phyloP scores from a whole-genome alignment of 768 basidiomycete genomes.

The Rhodocollybia butyracea region DNA sequence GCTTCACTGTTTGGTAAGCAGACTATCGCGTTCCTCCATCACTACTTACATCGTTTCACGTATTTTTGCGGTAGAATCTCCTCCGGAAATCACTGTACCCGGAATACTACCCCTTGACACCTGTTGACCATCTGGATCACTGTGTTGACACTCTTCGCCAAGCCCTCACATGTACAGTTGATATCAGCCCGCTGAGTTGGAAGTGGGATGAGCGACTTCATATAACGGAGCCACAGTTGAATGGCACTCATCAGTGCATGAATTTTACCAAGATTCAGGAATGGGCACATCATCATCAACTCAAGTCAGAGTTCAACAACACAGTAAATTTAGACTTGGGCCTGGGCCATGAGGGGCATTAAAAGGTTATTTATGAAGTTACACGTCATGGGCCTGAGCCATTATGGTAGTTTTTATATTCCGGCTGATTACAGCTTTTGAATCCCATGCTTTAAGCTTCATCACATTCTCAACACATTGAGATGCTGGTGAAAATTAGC shows the following conservation, averaged over 20 bases:
- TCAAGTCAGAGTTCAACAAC: background rate
- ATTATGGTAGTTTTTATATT: too few relatives aligned
- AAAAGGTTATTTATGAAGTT: too few relatives aligned
- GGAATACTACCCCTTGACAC: constrained; percentile 15
- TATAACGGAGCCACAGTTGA: constrained; percentile 14
- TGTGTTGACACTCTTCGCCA: constrained; percentile 23
- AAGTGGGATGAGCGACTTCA: constrained; percentile 22
- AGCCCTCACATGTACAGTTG: constrained; percentile 10
- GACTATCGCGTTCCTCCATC: background rate
- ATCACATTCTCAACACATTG: too few relatives aligned
- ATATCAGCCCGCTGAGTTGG: constrained; percentile 22
- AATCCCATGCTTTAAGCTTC: too few relatives aligned
- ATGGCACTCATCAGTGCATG: constrained; percentile 24
- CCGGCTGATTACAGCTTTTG: too few relatives aligned
- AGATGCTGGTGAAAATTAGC: too few relatives aligned
- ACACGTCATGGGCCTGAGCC: too few relatives aligned
- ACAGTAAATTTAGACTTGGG: background rate
- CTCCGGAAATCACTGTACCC: constrained; percentile 17
- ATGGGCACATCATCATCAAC: constrained; percentile 18
- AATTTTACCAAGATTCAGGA: constrained; percentile 24
- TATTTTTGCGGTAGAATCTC: constrained; percentile 13
- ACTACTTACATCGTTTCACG: background rate
- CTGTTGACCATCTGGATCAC: constrained; percentile 12
- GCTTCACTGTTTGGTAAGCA: constrained; percentile 26
- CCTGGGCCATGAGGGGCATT: background rate